Conservation (phyloP, 116 monocot genomes). For the Papilionanthe hybrid region DNA sequence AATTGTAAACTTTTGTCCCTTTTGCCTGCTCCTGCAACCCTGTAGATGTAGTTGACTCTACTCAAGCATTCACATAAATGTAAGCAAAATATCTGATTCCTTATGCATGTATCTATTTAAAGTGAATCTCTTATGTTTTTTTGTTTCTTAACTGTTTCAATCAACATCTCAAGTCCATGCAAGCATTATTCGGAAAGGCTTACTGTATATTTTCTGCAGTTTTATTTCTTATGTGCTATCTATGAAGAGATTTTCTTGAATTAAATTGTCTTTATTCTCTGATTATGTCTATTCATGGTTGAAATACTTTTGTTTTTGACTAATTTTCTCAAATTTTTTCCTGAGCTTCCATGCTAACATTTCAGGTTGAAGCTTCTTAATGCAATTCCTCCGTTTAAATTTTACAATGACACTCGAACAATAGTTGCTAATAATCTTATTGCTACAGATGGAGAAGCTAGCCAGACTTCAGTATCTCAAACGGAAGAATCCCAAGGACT, state of each 20-base stretch:
- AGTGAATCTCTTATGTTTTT: background rate
- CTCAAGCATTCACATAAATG: background rate
- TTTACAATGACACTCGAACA: background rate
- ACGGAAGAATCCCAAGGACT: slow-evolving; percentile 86
- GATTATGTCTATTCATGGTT: background rate
- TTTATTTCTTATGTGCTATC: background rate
- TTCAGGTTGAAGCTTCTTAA: background rate
- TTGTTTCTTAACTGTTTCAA: background rate
- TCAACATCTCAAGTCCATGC: background rate
- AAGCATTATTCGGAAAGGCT: background rate
- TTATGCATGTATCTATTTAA: background rate
- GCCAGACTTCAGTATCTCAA: slow-evolving; percentile 85
- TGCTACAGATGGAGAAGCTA: slow-evolving; percentile 82
- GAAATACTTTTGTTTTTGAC: background rate
- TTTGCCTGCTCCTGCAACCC: background rate
- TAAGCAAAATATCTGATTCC: background rate
- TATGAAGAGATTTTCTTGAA: background rate
- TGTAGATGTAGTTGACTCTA: background rate
- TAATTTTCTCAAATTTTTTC: background rate
- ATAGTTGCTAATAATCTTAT: slow-evolving; percentile 4
- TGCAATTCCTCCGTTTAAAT: background rate
- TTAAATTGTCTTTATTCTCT: background rate
- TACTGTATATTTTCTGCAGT: background rate
- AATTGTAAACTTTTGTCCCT: background rate
- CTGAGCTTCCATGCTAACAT: background rate